These are phyloP conservation scores for Chlamydomonas incerta DNA, from an alignment of 139 green algal species.

Conservation along the genomic window DNA sequence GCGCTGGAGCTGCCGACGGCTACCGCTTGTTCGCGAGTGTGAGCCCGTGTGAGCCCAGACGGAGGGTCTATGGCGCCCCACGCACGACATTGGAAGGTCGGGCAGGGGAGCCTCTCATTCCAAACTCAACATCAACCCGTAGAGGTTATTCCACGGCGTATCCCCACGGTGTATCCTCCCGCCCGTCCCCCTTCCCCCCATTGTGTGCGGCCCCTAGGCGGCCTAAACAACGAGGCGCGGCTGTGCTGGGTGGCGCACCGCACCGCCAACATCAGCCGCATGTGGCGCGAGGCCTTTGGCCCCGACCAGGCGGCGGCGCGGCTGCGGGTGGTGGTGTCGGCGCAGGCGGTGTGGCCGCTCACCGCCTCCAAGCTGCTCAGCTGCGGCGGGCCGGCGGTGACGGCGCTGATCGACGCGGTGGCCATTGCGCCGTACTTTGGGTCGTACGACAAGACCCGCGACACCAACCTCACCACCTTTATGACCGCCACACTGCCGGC, in stretches of 20 bases:
- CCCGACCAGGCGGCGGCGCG: too few relatives aligned
- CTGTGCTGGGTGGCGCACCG: slow-evolving; percentile 37
- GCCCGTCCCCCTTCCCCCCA: too few relatives aligned
- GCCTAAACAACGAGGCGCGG: slow-evolving; percentile 34
- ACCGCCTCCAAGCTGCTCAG: slow-evolving; percentile 42
- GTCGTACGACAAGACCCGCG: neutral
- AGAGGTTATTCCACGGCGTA: too few relatives aligned
- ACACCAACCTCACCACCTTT: slow-evolving; percentile 42
- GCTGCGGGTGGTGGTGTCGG: slow-evolving; percentile 28
- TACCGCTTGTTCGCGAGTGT: too few relatives aligned
- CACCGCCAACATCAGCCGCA: slow-evolving; percentile 43
- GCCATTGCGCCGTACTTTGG: slow-evolving; percentile 53
- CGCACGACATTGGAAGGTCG: too few relatives aligned
- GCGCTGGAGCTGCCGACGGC: too few relatives aligned
- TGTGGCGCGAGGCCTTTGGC: neutral
- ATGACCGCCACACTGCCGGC: slow-evolving; percentile 10
- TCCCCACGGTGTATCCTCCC: too few relatives aligned
- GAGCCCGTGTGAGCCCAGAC: too few relatives aligned
- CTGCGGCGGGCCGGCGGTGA: slow-evolving; percentile 5
- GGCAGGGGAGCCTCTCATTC: too few relatives aligned
- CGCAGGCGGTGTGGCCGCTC: slow-evolving; percentile 44
- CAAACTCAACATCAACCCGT: too few relatives aligned
- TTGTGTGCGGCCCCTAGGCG: slow-evolving; percentile 8
- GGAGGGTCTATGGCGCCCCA: too few relatives aligned
- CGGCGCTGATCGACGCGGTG: slow-evolving; percentile 37